Percentiles rank a stretch among this genome's conserved stretches.
Evolutionary conservation across 2,329 filamentous ascomycete genomes (phyloP).

Genomic region (Cladophialophora immunda): DNA sequence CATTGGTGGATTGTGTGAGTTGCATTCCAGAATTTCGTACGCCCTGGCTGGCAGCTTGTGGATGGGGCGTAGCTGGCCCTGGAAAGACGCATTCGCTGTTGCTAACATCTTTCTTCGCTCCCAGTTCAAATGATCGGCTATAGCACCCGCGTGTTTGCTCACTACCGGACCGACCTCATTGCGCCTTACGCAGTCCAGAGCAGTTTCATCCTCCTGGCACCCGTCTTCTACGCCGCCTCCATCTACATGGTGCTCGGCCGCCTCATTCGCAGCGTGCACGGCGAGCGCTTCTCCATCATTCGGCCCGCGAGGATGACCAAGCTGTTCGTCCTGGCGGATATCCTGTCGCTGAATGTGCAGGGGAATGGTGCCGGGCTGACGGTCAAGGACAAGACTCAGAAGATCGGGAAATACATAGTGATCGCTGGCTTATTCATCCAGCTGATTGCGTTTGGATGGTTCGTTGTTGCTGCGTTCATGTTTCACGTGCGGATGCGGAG

Average conservation of each 20-base stretch:
- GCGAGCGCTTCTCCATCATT: slow-evolving; percentile 48
- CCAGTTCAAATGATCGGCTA: slow-evolving; percentile 52
- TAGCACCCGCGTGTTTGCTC: slow-evolving; percentile 42
- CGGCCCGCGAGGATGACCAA: slow-evolving; percentile 48
- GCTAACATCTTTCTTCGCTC: slow-evolving; percentile 8
- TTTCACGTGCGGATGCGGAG: slow-evolving; percentile 41
- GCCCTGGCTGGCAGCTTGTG: background rate
- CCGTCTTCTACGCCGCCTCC: slow-evolving; percentile 57
- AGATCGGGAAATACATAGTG: slow-evolving; percentile 31
- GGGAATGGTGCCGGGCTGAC: slow-evolving; percentile 50
- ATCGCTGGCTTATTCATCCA: slow-evolving; percentile 43
- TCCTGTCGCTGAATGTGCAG: slow-evolving; percentile 57
- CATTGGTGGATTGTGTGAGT: slow-evolving; percentile 51
- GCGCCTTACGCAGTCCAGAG: slow-evolving; percentile 45
- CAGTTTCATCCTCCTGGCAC: slow-evolving; percentile 56
- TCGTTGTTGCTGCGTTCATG: slow-evolving; percentile 39
- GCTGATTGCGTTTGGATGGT: slow-evolving; percentile 43
- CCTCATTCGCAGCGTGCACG: slow-evolving; percentile 49
- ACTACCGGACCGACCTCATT: slow-evolving; percentile 17
- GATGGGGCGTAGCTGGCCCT: background rate
- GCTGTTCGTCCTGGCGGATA: slow-evolving; percentile 53
- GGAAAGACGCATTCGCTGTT: background rate
- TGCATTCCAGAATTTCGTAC: background rate
- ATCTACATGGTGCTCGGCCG: slow-evolving; percentile 58
- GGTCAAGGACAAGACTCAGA: slow-evolving; percentile 32